These are phyloP conservation scores for Tolypocladium amazonense DNA, from an alignment of 2,329 filamentous ascomycete species.

Conservation along the genomic window DNA sequence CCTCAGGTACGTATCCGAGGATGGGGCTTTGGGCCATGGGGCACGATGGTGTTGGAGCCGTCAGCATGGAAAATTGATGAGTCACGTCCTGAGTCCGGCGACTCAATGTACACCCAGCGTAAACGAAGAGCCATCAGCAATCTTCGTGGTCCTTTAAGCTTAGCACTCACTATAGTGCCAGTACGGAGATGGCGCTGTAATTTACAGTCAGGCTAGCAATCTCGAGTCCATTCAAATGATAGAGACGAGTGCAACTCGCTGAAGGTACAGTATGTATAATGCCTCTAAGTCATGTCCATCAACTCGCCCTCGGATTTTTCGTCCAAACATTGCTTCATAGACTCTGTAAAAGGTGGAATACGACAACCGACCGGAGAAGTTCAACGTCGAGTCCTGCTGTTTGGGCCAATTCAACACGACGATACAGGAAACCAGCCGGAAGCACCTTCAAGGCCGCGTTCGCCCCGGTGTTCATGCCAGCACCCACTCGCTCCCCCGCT, in stretches of 20 bases:
- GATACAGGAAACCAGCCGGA: not conserved
- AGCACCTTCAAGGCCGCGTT: not conserved
- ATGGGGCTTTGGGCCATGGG: no score
- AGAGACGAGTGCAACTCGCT: not conserved
- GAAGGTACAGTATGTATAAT: not conserved
- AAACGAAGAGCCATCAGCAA: not conserved
- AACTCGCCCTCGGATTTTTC: not conserved
- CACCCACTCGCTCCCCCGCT: conserved; percentile 94
- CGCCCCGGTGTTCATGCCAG: conserved; percentile 1
- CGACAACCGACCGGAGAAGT: not conserved
- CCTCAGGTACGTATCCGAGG: no score
- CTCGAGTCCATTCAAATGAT: not conserved
- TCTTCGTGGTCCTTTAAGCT: not conserved
- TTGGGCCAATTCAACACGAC: not conserved
- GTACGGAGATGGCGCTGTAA: no score
- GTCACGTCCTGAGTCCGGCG: no score
- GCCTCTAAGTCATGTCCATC: not conserved
- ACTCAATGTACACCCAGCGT: no score
- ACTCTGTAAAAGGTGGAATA: not conserved
- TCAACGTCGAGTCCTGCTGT: not conserved
- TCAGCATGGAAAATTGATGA: no score
- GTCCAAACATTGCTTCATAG: not conserved
- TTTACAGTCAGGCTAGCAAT: not conserved
- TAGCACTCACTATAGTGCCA: not conserved
- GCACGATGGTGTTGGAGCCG: no score